Evolutionary conservation across 495 filamentous ascomycete species (phyloP), one percentile per base, ranked within the genome.

Genomic region (Aspergillus wentii): DNA sequence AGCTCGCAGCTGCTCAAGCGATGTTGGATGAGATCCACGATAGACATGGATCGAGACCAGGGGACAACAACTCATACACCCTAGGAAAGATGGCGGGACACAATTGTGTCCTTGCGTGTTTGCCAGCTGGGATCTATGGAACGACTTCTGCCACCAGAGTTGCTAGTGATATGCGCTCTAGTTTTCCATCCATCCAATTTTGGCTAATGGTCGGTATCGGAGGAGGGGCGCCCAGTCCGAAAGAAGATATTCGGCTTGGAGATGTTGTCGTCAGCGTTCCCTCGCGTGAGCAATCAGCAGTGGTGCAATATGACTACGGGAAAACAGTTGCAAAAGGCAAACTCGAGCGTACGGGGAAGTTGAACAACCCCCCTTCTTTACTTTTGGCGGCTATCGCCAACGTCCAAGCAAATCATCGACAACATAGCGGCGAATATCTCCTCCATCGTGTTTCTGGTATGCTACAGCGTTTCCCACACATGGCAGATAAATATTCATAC

Each of bases 1-100:
- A 75, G 44, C 27, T 44, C 7, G 45, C 57, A 11, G 69, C 70
- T 1, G 68, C 60, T 5, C 32, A 19, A 19, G 38, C 35, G 6
- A 54, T 65, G 35, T 49, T 76, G 3, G 68, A 76, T 26, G 51
- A 62, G 38, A 36, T 52, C 16, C 55, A 72, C 21, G 25, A 28
- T 9, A 28, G 13, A 9, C 25, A 10, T 10, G 3, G 9, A 13
- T 28, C 4, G 13, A 9, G 13, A 28, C 4, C 25, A 13, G 13
- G 4, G 9, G 25, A 28, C 25, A 9, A 28, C 2, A 28, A 28
- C 25, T 2, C 2, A 64, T 66, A 66, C 27, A 47, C 34, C 2
- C 30, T 66, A 2, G 63, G 63, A 8, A 47, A 35, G 17, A 57
- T 66, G 30, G 54, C 45, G 0, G 38, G 29, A 7, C 60, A 69